Conservation (phyloP, 2,329 filamentous ascomycete species). For the Diaporthe citrichinensis region DNA sequence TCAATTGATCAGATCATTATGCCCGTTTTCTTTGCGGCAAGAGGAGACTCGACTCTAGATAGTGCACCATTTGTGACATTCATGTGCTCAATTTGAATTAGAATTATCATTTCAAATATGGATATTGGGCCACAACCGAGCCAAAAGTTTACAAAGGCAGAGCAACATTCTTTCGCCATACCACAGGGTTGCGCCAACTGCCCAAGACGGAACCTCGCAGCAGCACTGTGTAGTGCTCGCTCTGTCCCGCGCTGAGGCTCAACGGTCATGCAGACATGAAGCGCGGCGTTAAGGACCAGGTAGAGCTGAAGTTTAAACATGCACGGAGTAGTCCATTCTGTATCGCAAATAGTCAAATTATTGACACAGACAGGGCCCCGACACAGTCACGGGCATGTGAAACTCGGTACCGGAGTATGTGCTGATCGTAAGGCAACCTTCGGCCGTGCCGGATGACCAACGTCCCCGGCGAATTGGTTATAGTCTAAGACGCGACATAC, state of each 20-base stretch:
- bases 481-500: neutral
- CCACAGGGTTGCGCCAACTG: no score
- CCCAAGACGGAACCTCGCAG: neutral
- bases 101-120: neutral
- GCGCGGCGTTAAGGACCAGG: neutral
- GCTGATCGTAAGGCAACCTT: neutral
- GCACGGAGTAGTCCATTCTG: neutral
- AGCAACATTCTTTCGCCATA: neutral
- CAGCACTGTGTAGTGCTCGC: no score
- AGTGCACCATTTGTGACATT: neutral
- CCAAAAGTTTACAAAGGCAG: neutral
- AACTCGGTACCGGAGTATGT: constrained; percentile 3
- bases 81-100: neutral
- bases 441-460: neutral
- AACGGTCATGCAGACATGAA: neutral
- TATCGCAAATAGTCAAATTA: neutral
- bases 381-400: neutral
- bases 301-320: neutral
- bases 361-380: neutral
- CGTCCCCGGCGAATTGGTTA: no score
- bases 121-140: neutral
- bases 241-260: no score
- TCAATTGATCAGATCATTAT: no score
- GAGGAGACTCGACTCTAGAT: neutral
- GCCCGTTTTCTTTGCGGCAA: neutral